phyloP scores from a whole-genome alignment of 495 filamentous ascomycete genomes.

The Venustampulla echinocandica region DNA sequence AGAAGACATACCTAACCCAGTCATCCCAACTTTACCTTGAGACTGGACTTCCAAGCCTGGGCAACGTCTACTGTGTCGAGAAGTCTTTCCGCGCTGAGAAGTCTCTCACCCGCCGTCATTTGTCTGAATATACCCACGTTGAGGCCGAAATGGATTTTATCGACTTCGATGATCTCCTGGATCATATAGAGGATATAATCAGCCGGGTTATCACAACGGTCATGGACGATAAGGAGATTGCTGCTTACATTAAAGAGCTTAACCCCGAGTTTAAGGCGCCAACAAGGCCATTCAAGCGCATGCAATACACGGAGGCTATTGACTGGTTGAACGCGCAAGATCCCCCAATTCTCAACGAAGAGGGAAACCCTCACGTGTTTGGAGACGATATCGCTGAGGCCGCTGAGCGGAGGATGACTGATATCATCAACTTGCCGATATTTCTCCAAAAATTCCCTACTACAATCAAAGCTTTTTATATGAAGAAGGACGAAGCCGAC shows the following conservation, averaged over 20 bases:
- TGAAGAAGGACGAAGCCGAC: slow-evolving; percentile 84
- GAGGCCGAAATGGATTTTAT: slow-evolving; percentile 97
- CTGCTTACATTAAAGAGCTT: slow-evolving; percentile 64
- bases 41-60: slow-evolving; percentile 81
- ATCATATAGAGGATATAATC: slow-evolving; percentile 82
- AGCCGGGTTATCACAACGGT: slow-evolving; percentile 73
- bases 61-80: slow-evolving; percentile 95
- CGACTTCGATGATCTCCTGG: slow-evolving; percentile 83
- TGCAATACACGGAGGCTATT: slow-evolving; percentile 93
- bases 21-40: slow-evolving; percentile 98
- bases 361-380: slow-evolving; percentile 79
- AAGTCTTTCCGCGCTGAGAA: slow-evolving; percentile 98
- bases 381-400: slow-evolving; percentile 98
- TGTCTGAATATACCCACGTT: slow-evolving; percentile 95
- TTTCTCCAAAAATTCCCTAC: slow-evolving; percentile 96
- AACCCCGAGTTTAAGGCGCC: slow-evolving; percentile 85
- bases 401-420: slow-evolving; percentile 93
- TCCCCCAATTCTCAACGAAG: slow-evolving; percentile 74
- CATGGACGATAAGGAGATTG: slow-evolving; percentile 61
- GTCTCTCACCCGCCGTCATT: slow-evolving; percentile 84
- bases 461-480: slow-evolving; percentile 99
- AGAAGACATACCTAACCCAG: slow-evolving; percentile 91
- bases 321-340: slow-evolving; percentile 83
- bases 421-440: slow-evolving; percentile 88
- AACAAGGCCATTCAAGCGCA: slow-evolving; percentile 80